Percentiles rank a stretch among this genome's conserved stretches.
These are phyloP conservation scores for Penicillium bovifimosum DNA, from an alignment of 495 filamentous ascomycete species.

Conservation along the genomic window DNA sequence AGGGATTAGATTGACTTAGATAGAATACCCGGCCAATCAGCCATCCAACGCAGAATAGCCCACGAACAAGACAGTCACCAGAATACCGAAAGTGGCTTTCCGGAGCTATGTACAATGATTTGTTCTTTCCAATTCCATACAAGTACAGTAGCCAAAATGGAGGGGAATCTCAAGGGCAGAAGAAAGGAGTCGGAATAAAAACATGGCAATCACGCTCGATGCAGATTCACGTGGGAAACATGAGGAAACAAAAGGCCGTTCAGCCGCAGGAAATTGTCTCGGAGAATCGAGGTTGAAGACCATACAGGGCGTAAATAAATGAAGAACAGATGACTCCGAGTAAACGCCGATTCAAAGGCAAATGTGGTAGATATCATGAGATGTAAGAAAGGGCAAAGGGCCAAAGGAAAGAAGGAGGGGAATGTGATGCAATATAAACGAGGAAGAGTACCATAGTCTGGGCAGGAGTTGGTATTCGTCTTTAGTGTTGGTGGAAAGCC, in stretches of 20 bases:
- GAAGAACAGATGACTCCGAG: not conserved
- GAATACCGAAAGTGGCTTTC: not conserved
- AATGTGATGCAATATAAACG: not conserved
- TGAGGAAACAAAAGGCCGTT: not conserved
- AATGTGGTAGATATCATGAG: constrained; percentile 1
- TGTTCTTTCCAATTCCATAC: not conserved
- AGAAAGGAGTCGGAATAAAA: not conserved
- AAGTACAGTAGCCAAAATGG: not conserved
- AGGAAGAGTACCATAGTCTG: not conserved
- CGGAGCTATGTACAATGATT: not conserved
- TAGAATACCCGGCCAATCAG: not conserved
- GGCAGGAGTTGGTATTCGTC: not conserved
- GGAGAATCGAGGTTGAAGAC: not conserved
- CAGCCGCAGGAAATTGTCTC: not conserved
- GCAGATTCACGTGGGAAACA: not conserved
- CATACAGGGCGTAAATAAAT: not conserved
- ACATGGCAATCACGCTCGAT: not conserved
- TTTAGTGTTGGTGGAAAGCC: not conserved
- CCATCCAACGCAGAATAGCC: not conserved
- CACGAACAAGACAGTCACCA: not conserved
- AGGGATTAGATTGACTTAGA: not conserved
- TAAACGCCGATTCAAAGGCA: not conserved
- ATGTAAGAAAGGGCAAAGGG: not conserved
- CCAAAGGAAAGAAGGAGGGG: not conserved
- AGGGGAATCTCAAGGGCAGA: not conserved